Percentiles rank a stretch among this genome's conserved stretches.
These are phyloP conservation scores for Rhynchospora breviuscula DNA, from an alignment of 176 grass and related monocot genomes.

Conservation along the genomic window DNA sequence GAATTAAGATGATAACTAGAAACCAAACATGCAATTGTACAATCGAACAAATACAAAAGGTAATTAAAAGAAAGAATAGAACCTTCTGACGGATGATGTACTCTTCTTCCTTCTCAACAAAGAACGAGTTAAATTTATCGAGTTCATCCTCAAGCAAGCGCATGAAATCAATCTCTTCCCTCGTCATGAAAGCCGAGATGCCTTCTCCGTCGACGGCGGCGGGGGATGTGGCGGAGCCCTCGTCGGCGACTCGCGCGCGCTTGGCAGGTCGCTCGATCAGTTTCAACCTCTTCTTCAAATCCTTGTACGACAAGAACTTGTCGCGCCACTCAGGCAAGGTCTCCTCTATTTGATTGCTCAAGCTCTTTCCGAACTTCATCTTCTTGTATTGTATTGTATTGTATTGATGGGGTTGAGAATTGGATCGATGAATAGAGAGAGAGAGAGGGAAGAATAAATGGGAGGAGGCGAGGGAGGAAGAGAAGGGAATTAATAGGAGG, in stretches of 20 bases:
- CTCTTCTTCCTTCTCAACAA: slow-evolving; percentile 95
- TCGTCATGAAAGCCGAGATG: slow-evolving; percentile 32
- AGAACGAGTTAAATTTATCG: slow-evolving; percentile 90
- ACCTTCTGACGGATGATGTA: slow-evolving; percentile 99
- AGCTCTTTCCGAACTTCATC: slow-evolving; percentile 99
- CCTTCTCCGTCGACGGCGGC: neutral
- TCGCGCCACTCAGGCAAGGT: slow-evolving; percentile 97
- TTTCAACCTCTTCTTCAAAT: slow-evolving; percentile 90
- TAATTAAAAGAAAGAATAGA: neutral
- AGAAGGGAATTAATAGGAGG: slow-evolving; percentile 7
- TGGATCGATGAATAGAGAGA: slow-evolving; percentile 22
- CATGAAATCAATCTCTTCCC: slow-evolving; percentile 71
- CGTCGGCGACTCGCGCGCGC: slow-evolving; percentile 34
- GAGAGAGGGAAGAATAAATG: slow-evolving; percentile 29
- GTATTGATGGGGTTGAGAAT: neutral
- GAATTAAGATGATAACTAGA: neutral
- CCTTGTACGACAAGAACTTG: slow-evolving; percentile 97
- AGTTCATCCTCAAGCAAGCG: slow-evolving; percentile 77
- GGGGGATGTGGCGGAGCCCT: neutral
- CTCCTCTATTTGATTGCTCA: slow-evolving; percentile 93
- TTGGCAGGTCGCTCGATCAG: slow-evolving; percentile 56
- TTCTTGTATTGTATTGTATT: too few relatives aligned
- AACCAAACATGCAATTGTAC: neutral
- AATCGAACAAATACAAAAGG: neutral
- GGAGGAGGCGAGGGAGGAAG: neutral